phyloP scores from a whole-genome alignment of 148 eudicot species.

The Silene latifolia region DNA sequence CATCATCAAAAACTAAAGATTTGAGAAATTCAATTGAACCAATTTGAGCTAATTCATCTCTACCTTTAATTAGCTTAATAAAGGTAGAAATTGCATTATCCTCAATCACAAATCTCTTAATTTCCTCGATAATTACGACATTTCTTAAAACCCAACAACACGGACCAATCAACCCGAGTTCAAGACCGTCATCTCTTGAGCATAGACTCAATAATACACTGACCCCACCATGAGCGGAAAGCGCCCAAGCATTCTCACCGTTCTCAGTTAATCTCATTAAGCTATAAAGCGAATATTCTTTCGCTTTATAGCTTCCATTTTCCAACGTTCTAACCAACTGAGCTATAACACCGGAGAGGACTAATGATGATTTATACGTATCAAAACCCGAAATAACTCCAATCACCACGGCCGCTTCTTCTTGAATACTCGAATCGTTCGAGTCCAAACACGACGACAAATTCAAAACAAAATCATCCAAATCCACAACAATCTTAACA shows the following conservation, averaged over 20 bases:
- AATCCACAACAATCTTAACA: conserved; percentile 50
- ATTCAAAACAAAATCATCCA: conserved; percentile 32
- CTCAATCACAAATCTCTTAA: conserved; percentile 75
- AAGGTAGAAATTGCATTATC: conserved; percentile 51
- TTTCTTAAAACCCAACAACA: conserved; percentile 66
- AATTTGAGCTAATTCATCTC: conserved; percentile 50
- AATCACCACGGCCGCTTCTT: conserved; percentile 42
- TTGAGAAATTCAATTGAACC: conserved; percentile 59
- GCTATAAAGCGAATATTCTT: conserved; percentile 43
- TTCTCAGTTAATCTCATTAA: conserved; percentile 62
- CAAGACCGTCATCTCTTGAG: background rate
- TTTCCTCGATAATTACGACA: conserved; percentile 72
- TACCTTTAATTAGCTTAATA: conserved; percentile 42
- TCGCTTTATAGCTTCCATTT: conserved; percentile 41
- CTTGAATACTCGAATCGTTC: conserved; percentile 42
- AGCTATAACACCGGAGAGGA: conserved; percentile 49
- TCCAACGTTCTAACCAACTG: conserved; percentile 70
- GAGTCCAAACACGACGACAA: conserved; percentile 57
- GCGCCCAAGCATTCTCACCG: conserved; percentile 79
- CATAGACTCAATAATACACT: conserved; percentile 51
- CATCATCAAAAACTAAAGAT: conserved; percentile 49
- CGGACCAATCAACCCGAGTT: conserved; percentile 39
- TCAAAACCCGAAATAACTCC: conserved; percentile 44
- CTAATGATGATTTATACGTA: conserved; percentile 32
- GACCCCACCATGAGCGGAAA: conserved; percentile 91